These are phyloP conservation scores for Biscogniauxia sp. DNA, from an alignment of 2,329 filamentous ascomycete species.

Conservation along the genomic window DNA sequence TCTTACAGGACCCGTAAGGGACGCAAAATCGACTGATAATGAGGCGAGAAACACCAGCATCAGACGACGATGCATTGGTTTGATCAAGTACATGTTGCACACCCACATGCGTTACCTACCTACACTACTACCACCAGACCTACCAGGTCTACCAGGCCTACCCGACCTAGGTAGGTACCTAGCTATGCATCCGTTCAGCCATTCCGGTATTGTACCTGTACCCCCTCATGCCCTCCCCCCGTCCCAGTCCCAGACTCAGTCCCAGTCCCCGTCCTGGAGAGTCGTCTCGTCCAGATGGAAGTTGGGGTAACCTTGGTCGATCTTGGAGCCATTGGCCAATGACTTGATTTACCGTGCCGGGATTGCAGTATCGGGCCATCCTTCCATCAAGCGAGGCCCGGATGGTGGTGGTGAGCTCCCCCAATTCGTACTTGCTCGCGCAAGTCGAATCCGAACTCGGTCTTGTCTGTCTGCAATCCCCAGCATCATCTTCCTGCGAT, in stretches of 20 bases:
- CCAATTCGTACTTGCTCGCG: not conserved
- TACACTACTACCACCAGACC: too few species aligned
- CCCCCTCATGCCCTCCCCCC: not conserved
- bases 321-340: constrained; percentile 33
- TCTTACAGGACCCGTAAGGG: not conserved
- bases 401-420: constrained; percentile 16
- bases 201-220: not conserved
- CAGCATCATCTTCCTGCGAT: constrained; percentile 7
- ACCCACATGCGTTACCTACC: not conserved
- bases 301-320: constrained; percentile 30
- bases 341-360: constrained; percentile 28
- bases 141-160: too few species aligned
- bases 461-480: constrained; percentile 3
- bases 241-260: not conserved
- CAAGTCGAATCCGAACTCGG: constrained; percentile 21
- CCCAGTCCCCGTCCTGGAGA: not conserved
- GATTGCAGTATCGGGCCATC: constrained; percentile 27
- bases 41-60: not conserved
- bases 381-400: constrained; percentile 19
- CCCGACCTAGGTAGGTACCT: too few species aligned
- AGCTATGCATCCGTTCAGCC: too few species aligned
- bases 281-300: constrained; percentile 13
- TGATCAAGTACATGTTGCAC: not conserved
- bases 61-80: not conserved
- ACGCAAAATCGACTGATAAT: not conserved